Percentiles rank a stretch among this genome's conserved stretches.
These are phyloP conservation scores for Penicillium griseofulvum DNA, from an alignment of 2,329 filamentous ascomycete genomes.

Conservation along the genomic window DNA sequence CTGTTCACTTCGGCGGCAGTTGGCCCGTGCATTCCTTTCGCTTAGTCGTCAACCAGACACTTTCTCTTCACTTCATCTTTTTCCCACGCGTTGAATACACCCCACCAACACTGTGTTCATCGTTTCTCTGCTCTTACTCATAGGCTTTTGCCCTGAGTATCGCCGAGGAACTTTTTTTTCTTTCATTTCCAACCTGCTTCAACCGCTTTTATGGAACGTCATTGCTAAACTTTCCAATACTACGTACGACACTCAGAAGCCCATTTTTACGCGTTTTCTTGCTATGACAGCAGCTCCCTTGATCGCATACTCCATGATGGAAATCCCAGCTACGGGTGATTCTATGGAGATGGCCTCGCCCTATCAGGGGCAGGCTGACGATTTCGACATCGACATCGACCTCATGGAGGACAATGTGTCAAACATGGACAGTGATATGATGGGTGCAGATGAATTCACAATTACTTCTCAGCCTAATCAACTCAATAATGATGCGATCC, in stretches of 20 bases:
- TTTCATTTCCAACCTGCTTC: background rate
- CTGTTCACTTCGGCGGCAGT: conserved; percentile 38
- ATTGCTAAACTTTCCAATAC: conserved; percentile 20
- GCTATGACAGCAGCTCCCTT: conserved; percentile 37
- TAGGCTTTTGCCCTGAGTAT: background rate
- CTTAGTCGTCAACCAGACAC: conserved; percentile 29
- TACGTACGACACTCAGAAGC: conserved; percentile 4
- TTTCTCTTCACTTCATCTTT: conserved; percentile 11
- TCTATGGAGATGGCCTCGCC: conserved; percentile 45
- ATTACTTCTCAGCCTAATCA: conserved; percentile 33
- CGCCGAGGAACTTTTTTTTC: background rate
- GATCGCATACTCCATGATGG: conserved; percentile 35
- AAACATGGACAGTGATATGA: conserved; percentile 53
- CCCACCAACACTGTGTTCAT: background rate
- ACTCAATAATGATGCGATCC: conserved; percentile 28
- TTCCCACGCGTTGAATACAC: conserved; percentile 1
- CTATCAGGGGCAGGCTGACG: conserved; percentile 46
- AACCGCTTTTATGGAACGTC: conserved; percentile 8
- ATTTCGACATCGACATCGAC: conserved; percentile 61
- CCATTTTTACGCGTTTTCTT: conserved; percentile 18
- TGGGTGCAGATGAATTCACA: conserved; percentile 40
- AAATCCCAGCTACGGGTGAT: conserved; percentile 41
- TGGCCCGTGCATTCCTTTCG: conserved; percentile 41
- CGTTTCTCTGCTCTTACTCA: background rate
- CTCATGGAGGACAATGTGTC: conserved; percentile 56